A percentile compares a stretch with the other conserved stretches of the same genome.
phyloP scores from a whole-genome alignment of 1,284 basidiomycete genomes.

The Irpex sp. region DNA sequence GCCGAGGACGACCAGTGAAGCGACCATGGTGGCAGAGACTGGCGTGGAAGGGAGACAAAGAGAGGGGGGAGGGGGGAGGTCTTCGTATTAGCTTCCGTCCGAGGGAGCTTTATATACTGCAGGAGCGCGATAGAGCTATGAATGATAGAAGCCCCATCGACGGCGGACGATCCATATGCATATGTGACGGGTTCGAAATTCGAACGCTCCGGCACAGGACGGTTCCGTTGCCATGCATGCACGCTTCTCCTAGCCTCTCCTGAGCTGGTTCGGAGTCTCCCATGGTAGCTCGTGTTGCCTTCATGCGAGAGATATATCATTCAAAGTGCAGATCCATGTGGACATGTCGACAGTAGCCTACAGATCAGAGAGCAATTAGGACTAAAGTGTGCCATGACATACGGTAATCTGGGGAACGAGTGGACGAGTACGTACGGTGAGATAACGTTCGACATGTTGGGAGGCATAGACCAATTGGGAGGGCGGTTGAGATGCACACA shows the following conservation, averaged over 20 bases:
- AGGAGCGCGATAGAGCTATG: neutral
- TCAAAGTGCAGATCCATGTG: neutral
- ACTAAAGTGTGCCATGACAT: neutral
- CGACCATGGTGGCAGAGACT: neutral
- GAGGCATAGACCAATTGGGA: too few species aligned
- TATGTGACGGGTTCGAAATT: too few species aligned
- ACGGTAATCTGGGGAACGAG: neutral
- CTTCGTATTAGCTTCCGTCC: neutral
- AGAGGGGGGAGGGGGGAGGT: neutral
- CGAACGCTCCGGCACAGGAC: too few species aligned
- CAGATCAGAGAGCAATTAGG: neutral
- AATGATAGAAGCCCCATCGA: too few species aligned
- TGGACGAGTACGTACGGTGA: neutral
- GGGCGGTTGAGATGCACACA: neutral
- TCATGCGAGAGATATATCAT: too few species aligned
- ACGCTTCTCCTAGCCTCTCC: too few species aligned
- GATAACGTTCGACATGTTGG: too few species aligned
- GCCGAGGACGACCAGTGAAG: neutral
- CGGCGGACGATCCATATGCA: too few species aligned
- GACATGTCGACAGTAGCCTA: neutral
- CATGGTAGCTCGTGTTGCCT: too few species aligned
- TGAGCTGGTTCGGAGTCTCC: too few species aligned
- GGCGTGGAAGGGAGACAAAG: neutral
- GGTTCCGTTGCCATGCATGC: too few species aligned
- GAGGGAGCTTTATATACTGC: neutral